Evolutionary conservation across 352 stramenopile species (phyloP), one percentile per base, ranked within the genome.

Genomic region (Peronospora belbahrii): DNA sequence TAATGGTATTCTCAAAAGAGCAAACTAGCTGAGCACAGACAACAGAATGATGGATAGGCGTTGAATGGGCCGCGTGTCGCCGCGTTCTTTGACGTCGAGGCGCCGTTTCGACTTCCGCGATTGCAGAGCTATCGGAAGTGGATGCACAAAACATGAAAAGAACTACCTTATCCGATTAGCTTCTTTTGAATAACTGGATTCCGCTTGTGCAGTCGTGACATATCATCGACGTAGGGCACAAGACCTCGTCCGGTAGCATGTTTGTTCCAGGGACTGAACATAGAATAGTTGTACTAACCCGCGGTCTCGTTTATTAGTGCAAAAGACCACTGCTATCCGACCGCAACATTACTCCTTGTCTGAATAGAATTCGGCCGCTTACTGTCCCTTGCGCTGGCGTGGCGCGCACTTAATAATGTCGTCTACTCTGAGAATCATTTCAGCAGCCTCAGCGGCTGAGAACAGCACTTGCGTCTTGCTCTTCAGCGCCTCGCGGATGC

Each of bases 401-500:
- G 95, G 95, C 15, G 94, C 95, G 45, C 71, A 91, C 60, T 97
- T 97, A 72, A 98, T 97, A 76, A 98, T 97, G 78, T 98, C 94
- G 70, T 99, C 97, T 51, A 99, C 96, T 61, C 97, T 82, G 51
- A 99, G 73, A 71, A 99, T 98, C 95, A 99, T 99, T 67, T 99
- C 97, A 3, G 96, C 96, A 3, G 97, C 97, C 70, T 99, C 97
- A 6, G 93, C 91, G 1, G 97, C 97, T 62, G 92, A 98, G 25
- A 98, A 84, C 4, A 99, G 67, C 52, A 99, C 96, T 59, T 98
- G 91, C 53, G 96, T 83, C 73, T 99, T 99, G 67, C 83, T 97
- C 64, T 96, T 96, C 44, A 94, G 85, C 15, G 85, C 79, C 66
- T 99, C 97, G 44, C 90, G 88, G 53, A 99, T 96, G 55, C 96